Evolutionary conservation across 495 filamentous ascomycete species (phyloP), one percentile per base, ranked within the genome.

Genomic region (Coniosporium apollinis): DNA sequence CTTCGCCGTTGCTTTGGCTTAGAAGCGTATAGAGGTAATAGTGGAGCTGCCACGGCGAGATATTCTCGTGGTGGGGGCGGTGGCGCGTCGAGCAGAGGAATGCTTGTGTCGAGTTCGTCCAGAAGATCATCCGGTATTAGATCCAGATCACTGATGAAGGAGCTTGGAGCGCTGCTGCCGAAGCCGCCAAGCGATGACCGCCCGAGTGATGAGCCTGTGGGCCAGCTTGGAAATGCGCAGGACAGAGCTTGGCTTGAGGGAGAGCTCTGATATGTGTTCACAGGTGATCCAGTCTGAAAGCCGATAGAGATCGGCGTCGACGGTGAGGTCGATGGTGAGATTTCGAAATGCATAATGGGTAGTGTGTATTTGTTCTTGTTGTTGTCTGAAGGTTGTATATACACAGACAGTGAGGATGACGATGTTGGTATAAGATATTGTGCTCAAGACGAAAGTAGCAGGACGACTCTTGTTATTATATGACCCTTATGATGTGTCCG

Each of bases 61-160:
- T 45, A 43, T 3, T 47, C 48, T 18, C 40, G 41, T 19, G 54
- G 46, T 22, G 55, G 57, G 25, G 54, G 53, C 19, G 51, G 34
- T 10, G 53, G 57, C 17, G 57, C 44, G 36, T 57, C 51, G 20
- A 43, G 34, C 22, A 58, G 50, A 49, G 42, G 14, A 43, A 40
- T 16, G 25, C 31, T 14, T 42, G 24, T 30, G 15, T 33, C 36
- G 10, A 26, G 9, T 26, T 33, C 21, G 19, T 43, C 43, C 13
- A 43, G 32, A n/a, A 39, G 28, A 31, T 54, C 51, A 19, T 52
- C 52, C 19, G 41, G 42, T 39, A 58, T 54, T 33, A 60, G 51
- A 35, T 60, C 57, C 7, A 40, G 49, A 41, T 60, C 57, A 37
- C 45, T 51, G 41, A 60, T 51, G 45, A 54, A 60, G 22, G 55